These are phyloP conservation scores for Pholiota adiposa DNA, from an alignment of 1,284 basidiomycete species.

Conservation along the genomic window DNA sequence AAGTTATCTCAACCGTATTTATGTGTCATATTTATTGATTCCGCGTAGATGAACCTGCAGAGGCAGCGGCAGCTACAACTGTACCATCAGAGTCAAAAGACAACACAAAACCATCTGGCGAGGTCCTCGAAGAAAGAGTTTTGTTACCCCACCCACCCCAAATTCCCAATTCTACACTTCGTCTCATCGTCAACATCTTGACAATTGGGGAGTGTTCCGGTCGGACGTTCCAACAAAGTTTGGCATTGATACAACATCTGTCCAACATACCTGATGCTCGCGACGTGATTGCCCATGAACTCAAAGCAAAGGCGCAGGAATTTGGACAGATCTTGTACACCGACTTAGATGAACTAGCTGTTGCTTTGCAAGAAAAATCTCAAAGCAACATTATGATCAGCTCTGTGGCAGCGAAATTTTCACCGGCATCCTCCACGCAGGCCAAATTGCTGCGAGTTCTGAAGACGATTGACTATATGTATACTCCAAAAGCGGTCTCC, in stretches of 20 bases:
- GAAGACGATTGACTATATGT: slow-evolving; percentile 97
- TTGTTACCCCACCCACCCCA: slow-evolving; percentile 77
- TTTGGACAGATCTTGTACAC: slow-evolving; percentile 75
- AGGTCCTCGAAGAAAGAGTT: slow-evolving; percentile 62
- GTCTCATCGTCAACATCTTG: slow-evolving; percentile 91
- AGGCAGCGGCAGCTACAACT: slow-evolving; percentile 16
- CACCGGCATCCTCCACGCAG: slow-evolving; percentile 89
- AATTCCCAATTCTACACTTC: slow-evolving; percentile 80
- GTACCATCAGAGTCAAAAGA: slow-evolving; percentile 28
- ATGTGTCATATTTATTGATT: not conserved
- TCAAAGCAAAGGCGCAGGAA: slow-evolving; percentile 83
- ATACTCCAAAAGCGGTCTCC: slow-evolving; percentile 61
- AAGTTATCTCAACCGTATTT: not conserved
- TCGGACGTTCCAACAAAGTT: slow-evolving; percentile 89
- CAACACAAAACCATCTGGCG: slow-evolving; percentile 37
- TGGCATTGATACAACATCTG: slow-evolving; percentile 88
- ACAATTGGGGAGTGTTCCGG: slow-evolving; percentile 96
- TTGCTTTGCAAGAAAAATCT: slow-evolving; percentile 56
- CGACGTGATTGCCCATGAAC: slow-evolving; percentile 85
- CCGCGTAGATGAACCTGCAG: slow-evolving; percentile 13
- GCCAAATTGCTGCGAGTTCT: slow-evolving; percentile 91
- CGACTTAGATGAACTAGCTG: slow-evolving; percentile 79
- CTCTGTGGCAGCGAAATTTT: slow-evolving; percentile 84
- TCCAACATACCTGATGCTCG: slow-evolving; percentile 87
- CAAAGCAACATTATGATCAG: slow-evolving; percentile 63